A percentile compares a stretch with the other conserved stretches of the same genome.
Conservation (phyloP, 2,329 filamentous ascomycete genomes). For the Aspergillus intermedius region DNA sequence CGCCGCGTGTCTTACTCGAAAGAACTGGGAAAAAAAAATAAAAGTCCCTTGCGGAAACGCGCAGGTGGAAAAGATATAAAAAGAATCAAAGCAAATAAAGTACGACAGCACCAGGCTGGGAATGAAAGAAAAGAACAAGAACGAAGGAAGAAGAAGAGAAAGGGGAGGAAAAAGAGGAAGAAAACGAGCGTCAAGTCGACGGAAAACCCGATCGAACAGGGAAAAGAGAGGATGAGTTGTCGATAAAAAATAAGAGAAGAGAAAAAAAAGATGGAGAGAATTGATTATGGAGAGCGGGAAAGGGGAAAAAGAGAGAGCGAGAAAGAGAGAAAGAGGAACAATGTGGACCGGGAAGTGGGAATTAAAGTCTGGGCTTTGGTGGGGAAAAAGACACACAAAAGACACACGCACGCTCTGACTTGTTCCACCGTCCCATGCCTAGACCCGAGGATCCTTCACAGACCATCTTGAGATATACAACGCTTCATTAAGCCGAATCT, state of each 20-base stretch:
- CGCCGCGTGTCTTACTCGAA: neutral
- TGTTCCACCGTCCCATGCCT: too few species aligned
- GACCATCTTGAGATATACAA: too few species aligned
- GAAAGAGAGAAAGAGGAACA: neutral
- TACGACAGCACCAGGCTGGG: constrained; percentile 22
- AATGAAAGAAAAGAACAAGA: constrained; percentile 10
- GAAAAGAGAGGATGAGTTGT: constrained; percentile 1
- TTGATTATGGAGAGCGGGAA: neutral
- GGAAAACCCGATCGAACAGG: neutral
- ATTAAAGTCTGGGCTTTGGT: neutral
- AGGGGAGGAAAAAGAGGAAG: constrained; percentile 13
- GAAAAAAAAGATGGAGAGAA: constrained; percentile 1
- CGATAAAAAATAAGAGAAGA: constrained; percentile 4
- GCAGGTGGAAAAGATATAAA: neutral
- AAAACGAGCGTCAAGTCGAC: constrained; percentile 3
- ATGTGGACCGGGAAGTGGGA: neutral
- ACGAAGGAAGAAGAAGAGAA: constrained; percentile 11
- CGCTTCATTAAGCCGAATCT: too few species aligned
- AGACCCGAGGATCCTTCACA: too few species aligned
- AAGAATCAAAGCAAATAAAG: constrained; percentile 12
- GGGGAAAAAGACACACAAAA: too few species aligned
- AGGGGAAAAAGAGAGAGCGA: neutral
- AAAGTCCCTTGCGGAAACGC: constrained; percentile 12
- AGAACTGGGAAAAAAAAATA: constrained; percentile 10
- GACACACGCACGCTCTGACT: too few species aligned